phyloP scores from a whole-genome alignment of 2,329 filamentous ascomycete genomes.

The Fusarium sp. region DNA sequence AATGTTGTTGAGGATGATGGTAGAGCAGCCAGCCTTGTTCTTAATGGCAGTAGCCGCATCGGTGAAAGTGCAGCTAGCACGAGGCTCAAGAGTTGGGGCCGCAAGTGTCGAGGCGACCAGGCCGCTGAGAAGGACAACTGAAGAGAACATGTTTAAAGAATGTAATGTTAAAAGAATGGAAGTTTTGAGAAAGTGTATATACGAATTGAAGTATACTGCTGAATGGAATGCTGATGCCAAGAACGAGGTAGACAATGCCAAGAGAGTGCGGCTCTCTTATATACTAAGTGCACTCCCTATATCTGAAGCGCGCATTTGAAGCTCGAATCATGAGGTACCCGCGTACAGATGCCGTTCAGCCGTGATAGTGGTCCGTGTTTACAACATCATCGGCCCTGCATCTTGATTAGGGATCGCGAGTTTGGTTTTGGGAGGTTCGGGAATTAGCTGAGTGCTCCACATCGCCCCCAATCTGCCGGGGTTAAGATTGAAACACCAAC shows the following conservation, averaged over 20 bases:
- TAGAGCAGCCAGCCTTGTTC: slow-evolving; percentile 61
- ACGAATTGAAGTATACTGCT: background rate
- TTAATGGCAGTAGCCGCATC: slow-evolving; percentile 58
- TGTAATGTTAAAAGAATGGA: background rate
- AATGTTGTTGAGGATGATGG: slow-evolving; percentile 63
- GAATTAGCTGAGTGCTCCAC: slow-evolving; percentile 1
- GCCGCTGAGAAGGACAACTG: slow-evolving; percentile 42
- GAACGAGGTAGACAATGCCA: background rate
- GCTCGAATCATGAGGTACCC: background rate
- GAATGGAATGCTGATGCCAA: background rate
- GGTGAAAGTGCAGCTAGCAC: slow-evolving; percentile 62
- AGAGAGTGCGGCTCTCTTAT: background rate
- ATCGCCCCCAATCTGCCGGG: background rate
- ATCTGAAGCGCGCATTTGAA: background rate
- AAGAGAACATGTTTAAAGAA: slow-evolving; percentile 23
- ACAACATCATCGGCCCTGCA: background rate
- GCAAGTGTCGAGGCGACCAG: slow-evolving; percentile 41
- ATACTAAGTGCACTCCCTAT: background rate
- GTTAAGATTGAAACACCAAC: slow-evolving; percentile 12
- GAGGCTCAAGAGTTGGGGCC: slow-evolving; percentile 34
- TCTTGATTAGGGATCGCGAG: slow-evolving; percentile 13
- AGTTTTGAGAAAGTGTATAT: background rate
- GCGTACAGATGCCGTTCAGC: slow-evolving; percentile 11
- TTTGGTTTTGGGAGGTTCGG: slow-evolving; percentile 1
- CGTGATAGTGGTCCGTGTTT: slow-evolving; percentile 5